Evolutionary conservation across 129 eudicot genomes (phyloP).

Genomic region (Chrysanthemum lavandulifolium): DNA sequence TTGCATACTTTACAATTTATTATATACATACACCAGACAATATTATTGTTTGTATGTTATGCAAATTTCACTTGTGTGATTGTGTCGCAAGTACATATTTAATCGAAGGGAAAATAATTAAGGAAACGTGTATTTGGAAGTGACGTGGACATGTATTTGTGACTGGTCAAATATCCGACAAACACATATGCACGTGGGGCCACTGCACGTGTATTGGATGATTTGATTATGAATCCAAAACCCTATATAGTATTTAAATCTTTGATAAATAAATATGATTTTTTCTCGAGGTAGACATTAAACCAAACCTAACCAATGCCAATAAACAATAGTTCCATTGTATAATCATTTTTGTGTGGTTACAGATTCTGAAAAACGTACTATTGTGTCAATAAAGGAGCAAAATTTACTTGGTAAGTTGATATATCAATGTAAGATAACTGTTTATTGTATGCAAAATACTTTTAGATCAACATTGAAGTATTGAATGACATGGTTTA

Average conservation of each 20-base stretch:
- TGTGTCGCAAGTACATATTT: constrained; percentile 4
- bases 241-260: not conserved
- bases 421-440: too few species aligned
- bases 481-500: too few species aligned
- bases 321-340: too few species aligned
- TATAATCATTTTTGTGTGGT: too few species aligned
- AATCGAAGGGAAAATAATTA: not conserved
- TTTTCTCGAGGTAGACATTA: constrained; percentile 25
- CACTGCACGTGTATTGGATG: constrained; percentile 65
- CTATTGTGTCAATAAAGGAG: too few species aligned
- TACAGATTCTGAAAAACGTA: too few species aligned
- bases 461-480: too few species aligned
- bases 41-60: not conserved
- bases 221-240: constrained; percentile 35
- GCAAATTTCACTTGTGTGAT: constrained; percentile 3
- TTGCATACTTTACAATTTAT: too few species aligned
- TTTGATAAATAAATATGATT: not conserved
- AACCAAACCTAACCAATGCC: constrained; percentile 12
- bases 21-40: not conserved
- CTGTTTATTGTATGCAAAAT: too few species aligned
- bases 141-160: constrained; percentile 37
- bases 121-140: constrained; percentile 31
- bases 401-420: too few species aligned
- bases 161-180: constrained; percentile 76
- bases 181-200: constrained; percentile 58